Base-by-base conservation (phyloP, 2,329 filamentous ascomycete species). In the Cladophialophora chaetospira region DNA sequence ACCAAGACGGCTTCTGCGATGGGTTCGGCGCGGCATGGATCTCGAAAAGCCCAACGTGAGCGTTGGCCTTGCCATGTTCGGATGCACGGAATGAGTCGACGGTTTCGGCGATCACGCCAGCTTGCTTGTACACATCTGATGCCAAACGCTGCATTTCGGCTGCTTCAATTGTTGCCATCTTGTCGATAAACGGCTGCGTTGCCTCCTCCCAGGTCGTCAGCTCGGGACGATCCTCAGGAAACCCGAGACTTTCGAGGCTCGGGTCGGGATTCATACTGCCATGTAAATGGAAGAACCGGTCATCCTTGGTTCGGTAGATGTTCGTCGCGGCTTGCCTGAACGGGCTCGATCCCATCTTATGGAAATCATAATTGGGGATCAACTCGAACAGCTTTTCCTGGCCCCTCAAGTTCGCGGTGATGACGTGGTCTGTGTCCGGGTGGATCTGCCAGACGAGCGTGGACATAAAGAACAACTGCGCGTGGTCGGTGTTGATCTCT, bases 331-430 rank as follows among this genome's bases (percentile, higher is more conserved):
- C 53, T 2, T 21, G 13, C 11, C 56, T 48, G 45, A 58, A 58
- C 55, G 5, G 80, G 81, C 8, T 86, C 83, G 60, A 72, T 84
- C 29, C 76, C 78, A 1, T 79, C 84, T 15, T 85, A 87, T 71
- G 85, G 85, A 15, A 85, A 82, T 38, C 76, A 84, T 38, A 88
- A 81, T 65, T 84, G 84, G 0, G 85, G 87, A 61, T 54, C 33
- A 57, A 21, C 33, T 50, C 53, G 36, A 62, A 29, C 51, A 62
- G 42, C 28, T 55, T 57, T 26, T 57, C 42, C 17, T 42, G 21
- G n/a, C 53, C 51, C 5, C 58, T 60, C 26, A n/a, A n/a, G n/a
- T 64, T 63, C 54, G 70, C 3, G 15, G 29, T 35, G 23, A 55
- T 54, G 21, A 44, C 25, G 17, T 54, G 59, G 13, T 70, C 67